phyloP scores from a whole-genome alignment of 768 basidiomycete genomes.

The Antrodiella citrinella region DNA sequence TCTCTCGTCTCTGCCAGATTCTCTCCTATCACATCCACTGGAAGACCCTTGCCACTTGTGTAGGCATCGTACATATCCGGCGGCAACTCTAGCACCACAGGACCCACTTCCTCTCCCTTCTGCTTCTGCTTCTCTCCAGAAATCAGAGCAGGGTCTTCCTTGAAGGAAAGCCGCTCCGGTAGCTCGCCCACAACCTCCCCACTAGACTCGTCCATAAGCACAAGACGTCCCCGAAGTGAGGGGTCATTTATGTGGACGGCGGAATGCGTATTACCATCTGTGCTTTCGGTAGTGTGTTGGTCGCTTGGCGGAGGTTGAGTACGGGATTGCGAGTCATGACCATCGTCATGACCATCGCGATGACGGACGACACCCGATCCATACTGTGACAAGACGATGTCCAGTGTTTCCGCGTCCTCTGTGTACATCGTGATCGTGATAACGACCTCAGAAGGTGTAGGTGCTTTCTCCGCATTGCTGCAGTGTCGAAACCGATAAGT shows the following conservation, averaged over 20 bases:
- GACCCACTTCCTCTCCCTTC: conserved; percentile 40
- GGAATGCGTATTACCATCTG: neutral
- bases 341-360: too few relatives aligned
- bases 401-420: conserved; percentile 58
- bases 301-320: neutral
- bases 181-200: conserved; percentile 68
- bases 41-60: conserved; percentile 8
- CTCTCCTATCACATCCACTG: conserved; percentile 1
- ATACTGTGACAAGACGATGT: conserved; percentile 62
- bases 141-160: conserved; percentile 49
- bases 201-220: conserved; percentile 64
- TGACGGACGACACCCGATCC: conserved; percentile 38
- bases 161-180: conserved; percentile 45
- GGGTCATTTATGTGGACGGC: conserved; percentile 5
- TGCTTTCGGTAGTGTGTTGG: conserved; percentile 3
- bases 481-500: conserved; percentile 39
- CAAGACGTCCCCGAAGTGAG: conserved; percentile 42
- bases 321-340: conserved; percentile 1
- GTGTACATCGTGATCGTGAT: conserved; percentile 25
- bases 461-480: conserved; percentile 19
- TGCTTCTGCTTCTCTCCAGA: conserved; percentile 27
- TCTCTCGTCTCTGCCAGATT: conserved; percentile 30
- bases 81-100: conserved; percentile 68
- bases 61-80: conserved; percentile 31
- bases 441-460: conserved; percentile 8